Evolutionary conservation across 108 stramenopile genomes (phyloP), one percentile per base, ranked within the genome.

Genomic region (Pseudonitzschia pungens): DNA sequence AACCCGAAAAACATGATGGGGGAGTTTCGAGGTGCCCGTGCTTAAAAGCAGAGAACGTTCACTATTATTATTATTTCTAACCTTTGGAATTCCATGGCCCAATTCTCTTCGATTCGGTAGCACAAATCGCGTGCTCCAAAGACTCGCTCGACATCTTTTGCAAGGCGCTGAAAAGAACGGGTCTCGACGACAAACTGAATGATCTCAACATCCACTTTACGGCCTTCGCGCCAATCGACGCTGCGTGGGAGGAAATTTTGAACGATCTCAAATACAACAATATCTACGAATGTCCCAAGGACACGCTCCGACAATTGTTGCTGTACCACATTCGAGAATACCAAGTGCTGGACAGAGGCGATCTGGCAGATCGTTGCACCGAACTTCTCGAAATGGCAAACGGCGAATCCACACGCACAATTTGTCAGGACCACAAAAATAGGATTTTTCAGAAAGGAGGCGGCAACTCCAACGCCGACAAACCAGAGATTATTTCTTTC

Each of bases 201-300:
- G 31, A 33, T 31, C n/a, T 1, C 32, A 18, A 64, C 43, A 45
- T 15, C 3, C 63, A 41, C 29, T 74, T 53, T 33, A 74, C 73
- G 18, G 65, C 68, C 2, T 76, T 76, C 70, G 69, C 58, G 22
- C 73, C 73, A 36, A 53, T 40, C 27, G 56, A 76, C 36, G 24
- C 68, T 53, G 71, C 71, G n/a, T 72, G 72, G 31, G 27, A 41
- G 8, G 15, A 62, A 2, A 6, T 62, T 40, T 36, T 33, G n/a
- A 62, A 40, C 15, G 60, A 62, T 33, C 29, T 31, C 3, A 21
- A 62, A 10, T 33, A 33, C 36, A 29, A 62, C 31, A 33, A 62
- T 18, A 33, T 33, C 36, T n/a, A 62, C n/a, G 33, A 62, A 16
- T 62, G 29, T 33, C 32, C 60, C 20, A 26, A 31, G 28, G 32